Evolutionary conservation across 805 yeast genomes (phyloP).

Genomic region (Lipomyces spencermartinsiae): DNA sequence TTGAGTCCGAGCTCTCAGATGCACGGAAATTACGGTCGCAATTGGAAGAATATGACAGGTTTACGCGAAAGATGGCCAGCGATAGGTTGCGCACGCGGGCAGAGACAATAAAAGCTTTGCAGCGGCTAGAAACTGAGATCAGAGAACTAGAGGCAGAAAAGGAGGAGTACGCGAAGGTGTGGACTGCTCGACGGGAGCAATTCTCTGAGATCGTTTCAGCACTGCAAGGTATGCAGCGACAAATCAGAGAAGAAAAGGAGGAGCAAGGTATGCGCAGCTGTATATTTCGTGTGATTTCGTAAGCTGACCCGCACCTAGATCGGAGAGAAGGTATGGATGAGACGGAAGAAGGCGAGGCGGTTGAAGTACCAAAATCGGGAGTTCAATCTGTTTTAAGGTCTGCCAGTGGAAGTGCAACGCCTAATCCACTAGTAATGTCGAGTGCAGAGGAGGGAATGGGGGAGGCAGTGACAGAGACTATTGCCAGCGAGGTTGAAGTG

Average conservation of each 20-base stretch:
- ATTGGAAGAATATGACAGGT: slow-evolving; percentile 40
- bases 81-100: slow-evolving; percentile 36
- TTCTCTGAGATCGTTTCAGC: slow-evolving; percentile 39
- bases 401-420: not conserved
- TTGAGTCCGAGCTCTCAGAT: slow-evolving; percentile 27
- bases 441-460: not conserved
- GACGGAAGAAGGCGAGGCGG: slow-evolving; percentile 31
- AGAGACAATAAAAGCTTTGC: slow-evolving; percentile 33
- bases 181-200: slow-evolving; percentile 39
- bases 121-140: slow-evolving; percentile 40
- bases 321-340: slow-evolving; percentile 29
- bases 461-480: not conserved
- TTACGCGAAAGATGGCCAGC: slow-evolving; percentile 22
- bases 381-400: not conserved
- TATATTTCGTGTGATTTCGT: not conserved
- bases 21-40: slow-evolving; percentile 39
- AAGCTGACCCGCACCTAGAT: slow-evolving; percentile 15
- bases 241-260: slow-evolving; percentile 38
- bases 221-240: slow-evolving; percentile 33
- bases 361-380: not conserved
- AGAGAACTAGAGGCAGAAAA: slow-evolving; percentile 38
- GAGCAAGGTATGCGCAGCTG: slow-evolving; percentile 17
- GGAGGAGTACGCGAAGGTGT: slow-evolving; percentile 29
- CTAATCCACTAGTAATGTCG: not conserved
- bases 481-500: not conserved